Evolutionary conservation across 2,329 filamentous ascomycete genomes (phyloP), one percentile per base, ranked within the genome.

Genomic region (Hypoxylon sp.): DNA sequence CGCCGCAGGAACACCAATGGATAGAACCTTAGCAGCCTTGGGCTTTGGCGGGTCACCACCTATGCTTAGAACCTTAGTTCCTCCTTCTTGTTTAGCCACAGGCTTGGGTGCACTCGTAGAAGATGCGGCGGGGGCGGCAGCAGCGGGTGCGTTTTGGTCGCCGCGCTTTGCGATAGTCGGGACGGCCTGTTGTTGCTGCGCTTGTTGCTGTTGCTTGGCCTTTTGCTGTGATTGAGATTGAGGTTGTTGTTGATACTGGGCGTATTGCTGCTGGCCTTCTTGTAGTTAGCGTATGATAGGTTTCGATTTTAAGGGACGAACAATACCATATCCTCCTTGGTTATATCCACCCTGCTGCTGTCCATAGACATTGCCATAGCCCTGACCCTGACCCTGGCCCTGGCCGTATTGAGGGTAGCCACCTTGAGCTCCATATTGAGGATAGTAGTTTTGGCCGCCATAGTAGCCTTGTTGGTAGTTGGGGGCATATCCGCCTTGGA

Each of bases 11-110:
- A 75, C 79, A 32, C 89, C 88, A 47, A 96, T 87, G 34, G 88
- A 88, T 19, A 92, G 78, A n/a, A 93, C 88, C 72, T 92, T 92
- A 23, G 87, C 78, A 26, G 71, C 69, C 65, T 78, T 78, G 44
- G 78, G 73, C 67, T 79, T 78, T 19, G 73, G 63, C 16, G 71
- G 64, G 42, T 84, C 82, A 42, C 79, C 81, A 15, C 81, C 80
- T 64, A 83, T 86, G 69, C 75, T 87, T 60, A 87, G 71, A 12
- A 88, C 85, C 70, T 88, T 89, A 36, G 82, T 71, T 30, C 79
- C 79, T 21, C 79, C 80, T 53, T 79, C 78, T 69, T 80, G 84
- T 64, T 73, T 76, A 51, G 72, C 71, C 62, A 79, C 68, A 42
- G 81, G 76, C 73, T 85, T 76, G 62, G 78, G 70, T 52, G 75